Evolutionary conservation across 2,329 filamentous ascomycete genomes (phyloP).

Genomic region (Arthrobotrys entomopaga): DNA sequence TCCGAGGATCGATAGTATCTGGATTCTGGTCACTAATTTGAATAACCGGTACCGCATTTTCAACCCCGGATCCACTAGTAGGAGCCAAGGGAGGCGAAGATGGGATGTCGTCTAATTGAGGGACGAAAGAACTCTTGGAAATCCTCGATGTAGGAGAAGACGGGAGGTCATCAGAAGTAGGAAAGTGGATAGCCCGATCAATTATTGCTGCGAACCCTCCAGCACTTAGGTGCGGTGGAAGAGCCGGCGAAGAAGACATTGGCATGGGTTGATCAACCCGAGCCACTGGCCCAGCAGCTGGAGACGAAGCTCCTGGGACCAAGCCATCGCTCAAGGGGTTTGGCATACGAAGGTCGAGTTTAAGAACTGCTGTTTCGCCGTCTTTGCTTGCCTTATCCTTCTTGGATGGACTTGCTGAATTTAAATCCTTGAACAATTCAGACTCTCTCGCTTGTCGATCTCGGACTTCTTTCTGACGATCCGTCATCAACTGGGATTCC

Average conservation of each 20-base stretch:
- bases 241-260: slow-evolving; percentile 40
- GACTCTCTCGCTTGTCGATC: slow-evolving; percentile 75
- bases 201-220: slow-evolving; percentile 32
- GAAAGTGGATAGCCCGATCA: slow-evolving; percentile 39
- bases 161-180: slow-evolving; percentile 47
- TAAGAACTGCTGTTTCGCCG: slow-evolving; percentile 11
- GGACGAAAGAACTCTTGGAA: slow-evolving; percentile 19
- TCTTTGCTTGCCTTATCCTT: neutral
- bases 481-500: slow-evolving; percentile 77
- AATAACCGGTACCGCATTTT: neutral
- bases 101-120: slow-evolving; percentile 45
- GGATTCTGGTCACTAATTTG: slow-evolving; percentile 4
- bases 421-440: slow-evolving; percentile 42
- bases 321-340: slow-evolving; percentile 39
- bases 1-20: slow-evolving; percentile 33
- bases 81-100: slow-evolving; percentile 44
- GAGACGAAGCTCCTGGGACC: slow-evolving; percentile 14
- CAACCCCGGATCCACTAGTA: neutral
- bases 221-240: slow-evolving; percentile 9
- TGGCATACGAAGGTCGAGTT: slow-evolving; percentile 45
- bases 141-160: slow-evolving; percentile 43
- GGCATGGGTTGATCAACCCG: slow-evolving; percentile 2
- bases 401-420: slow-evolving; percentile 17
- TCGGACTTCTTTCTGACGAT: slow-evolving; percentile 80
- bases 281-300: neutral